phyloP scores from a whole-genome alignment of 345 rosid genomes.

The Moricandia arvensis region DNA sequence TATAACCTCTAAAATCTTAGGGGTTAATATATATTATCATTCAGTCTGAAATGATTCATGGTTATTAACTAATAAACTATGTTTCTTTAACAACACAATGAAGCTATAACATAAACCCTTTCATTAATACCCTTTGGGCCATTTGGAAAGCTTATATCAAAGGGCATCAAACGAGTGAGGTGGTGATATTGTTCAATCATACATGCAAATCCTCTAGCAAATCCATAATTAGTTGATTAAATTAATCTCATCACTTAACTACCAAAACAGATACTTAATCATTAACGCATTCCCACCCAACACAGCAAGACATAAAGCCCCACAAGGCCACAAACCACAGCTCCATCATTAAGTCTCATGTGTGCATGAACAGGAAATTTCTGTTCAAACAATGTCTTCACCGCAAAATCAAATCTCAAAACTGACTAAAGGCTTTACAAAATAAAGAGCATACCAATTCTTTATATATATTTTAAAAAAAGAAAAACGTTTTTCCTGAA shows the following conservation, averaged over 20 bases:
- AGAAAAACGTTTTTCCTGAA: not conserved
- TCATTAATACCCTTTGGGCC: not conserved
- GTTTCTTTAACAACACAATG: conserved; percentile 2
- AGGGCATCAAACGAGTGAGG: conserved; percentile 1
- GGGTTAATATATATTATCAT: too few species aligned
- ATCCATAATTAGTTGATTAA: not conserved
- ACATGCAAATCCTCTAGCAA: not conserved
- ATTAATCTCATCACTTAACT: conserved; percentile 2
- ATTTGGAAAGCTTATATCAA: not conserved
- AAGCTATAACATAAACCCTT: not conserved
- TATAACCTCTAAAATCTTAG: too few species aligned
- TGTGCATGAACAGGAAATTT: conserved; percentile 34
- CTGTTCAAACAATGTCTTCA: conserved; percentile 24
- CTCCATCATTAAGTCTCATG: conserved; percentile 27
- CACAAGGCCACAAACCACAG: conserved; percentile 28
- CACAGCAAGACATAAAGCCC: conserved; percentile 7
- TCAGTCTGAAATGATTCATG: not conserved
- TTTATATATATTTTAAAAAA: not conserved
- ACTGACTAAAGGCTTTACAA: not conserved
- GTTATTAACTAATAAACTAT: not conserved
- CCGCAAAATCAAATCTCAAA: conserved; percentile 16
- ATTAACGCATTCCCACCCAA: conserved; percentile 12
- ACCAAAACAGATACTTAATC: conserved; percentile 13
- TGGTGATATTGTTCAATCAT: conserved; percentile 15
- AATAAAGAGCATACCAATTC: not conserved